A percentile compares a stretch with the other conserved stretches of the same genome.
Conservation (phyloP, 495 filamentous ascomycete genomes). For the Choiromyces venosus region DNA sequence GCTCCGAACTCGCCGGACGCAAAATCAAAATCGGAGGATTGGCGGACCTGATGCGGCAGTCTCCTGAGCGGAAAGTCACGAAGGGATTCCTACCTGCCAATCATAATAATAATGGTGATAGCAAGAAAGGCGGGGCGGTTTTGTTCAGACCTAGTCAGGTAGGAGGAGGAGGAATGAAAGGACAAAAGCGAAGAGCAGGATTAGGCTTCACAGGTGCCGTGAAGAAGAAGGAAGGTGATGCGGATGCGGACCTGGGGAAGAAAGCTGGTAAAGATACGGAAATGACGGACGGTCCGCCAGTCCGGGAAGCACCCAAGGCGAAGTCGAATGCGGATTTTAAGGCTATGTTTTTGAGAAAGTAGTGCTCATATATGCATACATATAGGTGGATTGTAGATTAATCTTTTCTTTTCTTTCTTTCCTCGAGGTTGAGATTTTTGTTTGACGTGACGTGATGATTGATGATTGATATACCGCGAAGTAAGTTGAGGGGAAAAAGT, state of each 20-base stretch:
- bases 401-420: too few relatives aligned
- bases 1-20: constrained; percentile 61
- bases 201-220: constrained; percentile 48
- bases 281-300: constrained; percentile 23
- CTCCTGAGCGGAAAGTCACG: constrained; percentile 52
- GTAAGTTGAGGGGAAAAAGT: not conserved
- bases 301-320: constrained; percentile 41
- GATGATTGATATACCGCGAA: not conserved
- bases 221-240: constrained; percentile 47
- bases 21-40: constrained; percentile 64
- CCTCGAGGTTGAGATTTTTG: not conserved
- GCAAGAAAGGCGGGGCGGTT: constrained; percentile 52
- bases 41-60: constrained; percentile 60
- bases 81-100: too few relatives aligned
- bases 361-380: not conserved
- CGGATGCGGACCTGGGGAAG: constrained; percentile 54
- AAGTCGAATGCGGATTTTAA: constrained; percentile 91
- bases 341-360: constrained; percentile 57
- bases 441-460: not conserved
- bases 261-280: constrained; percentile 29
- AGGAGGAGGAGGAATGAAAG: constrained; percentile 34
- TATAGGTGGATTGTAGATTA: not conserved
- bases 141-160: constrained; percentile 33
- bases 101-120: constrained; percentile 39
- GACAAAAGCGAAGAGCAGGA: constrained; percentile 44